A percentile compares a stretch with the other conserved stretches of the same genome.
Evolutionary conservation across 169 alveolate species (phyloP).

Genomic region (Cryptosporidium xiaoi): DNA sequence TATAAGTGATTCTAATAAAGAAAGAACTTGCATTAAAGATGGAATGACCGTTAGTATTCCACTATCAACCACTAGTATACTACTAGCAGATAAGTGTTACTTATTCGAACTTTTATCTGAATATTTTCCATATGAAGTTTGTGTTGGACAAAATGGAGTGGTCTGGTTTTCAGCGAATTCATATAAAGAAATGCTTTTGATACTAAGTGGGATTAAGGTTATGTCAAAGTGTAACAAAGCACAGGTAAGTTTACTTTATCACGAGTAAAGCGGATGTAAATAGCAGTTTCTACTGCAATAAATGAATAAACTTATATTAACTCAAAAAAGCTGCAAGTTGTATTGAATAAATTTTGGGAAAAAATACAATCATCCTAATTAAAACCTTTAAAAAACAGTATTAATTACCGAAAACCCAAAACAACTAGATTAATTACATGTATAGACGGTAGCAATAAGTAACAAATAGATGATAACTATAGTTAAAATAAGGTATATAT

Average conservation of each 20-base stretch:
- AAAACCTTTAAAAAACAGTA: too few species aligned
- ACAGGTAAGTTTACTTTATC: slow-evolving; percentile 33
- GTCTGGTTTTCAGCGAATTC: slow-evolving; percentile 61
- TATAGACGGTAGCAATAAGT: too few species aligned
- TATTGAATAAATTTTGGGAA: slow-evolving; percentile 44
- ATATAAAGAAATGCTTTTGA: slow-evolving; percentile 38
- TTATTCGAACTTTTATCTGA: slow-evolving; percentile 26
- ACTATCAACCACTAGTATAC: slow-evolving; percentile 32
- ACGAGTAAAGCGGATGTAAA: too few species aligned
- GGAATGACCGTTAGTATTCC: slow-evolving; percentile 54
- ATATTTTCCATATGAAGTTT: slow-evolving; percentile 57
- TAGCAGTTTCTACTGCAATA: neutral
- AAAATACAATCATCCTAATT: slow-evolving; percentile 17
- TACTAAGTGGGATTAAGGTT: slow-evolving; percentile 38
- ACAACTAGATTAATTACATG: too few species aligned
- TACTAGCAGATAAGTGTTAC: slow-evolving; percentile 59
- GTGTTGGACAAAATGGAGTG: slow-evolving; percentile 64
- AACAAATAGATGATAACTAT: too few species aligned
- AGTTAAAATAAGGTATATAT: too few species aligned
- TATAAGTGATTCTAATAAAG: neutral
- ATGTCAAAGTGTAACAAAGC: slow-evolving; percentile 43
- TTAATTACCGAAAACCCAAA: too few species aligned
- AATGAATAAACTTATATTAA: neutral
- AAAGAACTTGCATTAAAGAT: slow-evolving; percentile 55
- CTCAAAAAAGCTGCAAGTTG: slow-evolving; percentile 28